phyloP scores from a whole-genome alignment of 108 stramenopile species.

The Skeletonema tropicum region DNA sequence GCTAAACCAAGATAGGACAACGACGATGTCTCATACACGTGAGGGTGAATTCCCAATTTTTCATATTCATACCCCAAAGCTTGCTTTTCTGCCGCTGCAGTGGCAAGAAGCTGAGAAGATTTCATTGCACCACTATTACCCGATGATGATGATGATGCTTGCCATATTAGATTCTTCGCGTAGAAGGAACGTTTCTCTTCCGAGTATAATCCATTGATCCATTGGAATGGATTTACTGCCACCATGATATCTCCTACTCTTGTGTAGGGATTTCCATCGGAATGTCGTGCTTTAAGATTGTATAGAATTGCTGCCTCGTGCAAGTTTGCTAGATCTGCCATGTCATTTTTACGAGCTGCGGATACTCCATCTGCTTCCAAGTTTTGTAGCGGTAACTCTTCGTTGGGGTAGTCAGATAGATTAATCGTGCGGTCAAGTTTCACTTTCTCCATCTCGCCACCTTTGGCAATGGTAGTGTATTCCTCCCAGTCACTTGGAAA shows the following conservation, averaged over 20 bases:
- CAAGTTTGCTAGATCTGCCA: slow-evolving; percentile 89
- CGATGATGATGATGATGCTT: slow-evolving; percentile 5
- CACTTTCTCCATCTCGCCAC: not conserved
- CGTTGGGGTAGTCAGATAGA: slow-evolving; percentile 61
- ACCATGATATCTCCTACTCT: slow-evolving; percentile 91
- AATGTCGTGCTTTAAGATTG: slow-evolving; percentile 83
- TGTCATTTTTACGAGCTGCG: slow-evolving; percentile 64
- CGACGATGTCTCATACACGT: slow-evolving; percentile 79
- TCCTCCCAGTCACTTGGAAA: slow-evolving; percentile 62
- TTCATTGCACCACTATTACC: not conserved
- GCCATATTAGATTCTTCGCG: slow-evolving; percentile 78
- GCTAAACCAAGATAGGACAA: slow-evolving; percentile 75
- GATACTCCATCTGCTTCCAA: slow-evolving; percentile 57
- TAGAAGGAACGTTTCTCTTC: slow-evolving; percentile 59
- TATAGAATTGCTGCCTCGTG: slow-evolving; percentile 97
- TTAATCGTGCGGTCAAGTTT: slow-evolving; percentile 54
- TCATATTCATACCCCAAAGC: slow-evolving; percentile 63
- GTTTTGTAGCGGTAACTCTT: slow-evolving; percentile 67
- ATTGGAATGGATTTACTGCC: slow-evolving; percentile 93
- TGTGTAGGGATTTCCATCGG: slow-evolving; percentile 77
- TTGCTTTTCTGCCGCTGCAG: slow-evolving; percentile 45
- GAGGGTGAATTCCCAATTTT: slow-evolving; percentile 67
- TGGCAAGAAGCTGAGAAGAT: slow-evolving; percentile 15
- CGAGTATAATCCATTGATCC: slow-evolving; percentile 79
- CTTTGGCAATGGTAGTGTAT: slow-evolving; percentile 42